phyloP scores from a whole-genome alignment of 2,329 filamentous ascomycete genomes.

The Monosporascus sp. region DNA sequence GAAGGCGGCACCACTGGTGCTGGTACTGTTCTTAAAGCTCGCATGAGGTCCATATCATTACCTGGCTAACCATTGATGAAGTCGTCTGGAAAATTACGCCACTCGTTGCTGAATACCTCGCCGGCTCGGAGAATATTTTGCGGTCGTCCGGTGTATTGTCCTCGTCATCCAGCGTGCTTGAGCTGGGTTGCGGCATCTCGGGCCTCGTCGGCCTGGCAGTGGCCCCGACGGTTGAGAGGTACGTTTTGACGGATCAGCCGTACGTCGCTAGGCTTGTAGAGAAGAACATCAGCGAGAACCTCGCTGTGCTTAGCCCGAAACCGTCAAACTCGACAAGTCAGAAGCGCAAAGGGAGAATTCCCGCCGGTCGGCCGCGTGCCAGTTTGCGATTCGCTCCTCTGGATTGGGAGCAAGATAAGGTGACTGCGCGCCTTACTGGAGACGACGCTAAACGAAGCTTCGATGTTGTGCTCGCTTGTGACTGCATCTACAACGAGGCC shows the following conservation, averaged over 20 bases:
- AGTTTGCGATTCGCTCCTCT: constrained; percentile 57
- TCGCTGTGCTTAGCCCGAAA: constrained; percentile 8
- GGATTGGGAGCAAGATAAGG: constrained; percentile 75
- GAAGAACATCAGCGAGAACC: constrained; percentile 68
- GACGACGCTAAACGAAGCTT: constrained; percentile 42
- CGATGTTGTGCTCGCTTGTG: constrained; percentile 76
- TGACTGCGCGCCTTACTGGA: constrained; percentile 39
- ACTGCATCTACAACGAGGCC: constrained; percentile 93
- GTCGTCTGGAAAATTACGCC: constrained; percentile 93
- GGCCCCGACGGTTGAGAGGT: constrained; percentile 54
- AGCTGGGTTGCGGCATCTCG: constrained; percentile 85
- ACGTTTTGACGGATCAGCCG: constrained; percentile 80
- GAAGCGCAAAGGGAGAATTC: constrained; percentile 3
- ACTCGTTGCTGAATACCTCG: constrained; percentile 75
- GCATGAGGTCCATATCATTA: background rate
- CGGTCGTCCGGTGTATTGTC: constrained; percentile 51
- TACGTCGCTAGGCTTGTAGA: constrained; percentile 77
- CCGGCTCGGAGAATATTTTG: constrained; percentile 58
- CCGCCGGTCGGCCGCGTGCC: constrained; percentile 1
- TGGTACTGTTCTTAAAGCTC: constrained; percentile 26
- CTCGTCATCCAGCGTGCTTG: constrained; percentile 58
- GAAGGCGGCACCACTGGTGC: constrained; percentile 47
- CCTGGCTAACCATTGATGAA: constrained; percentile 23
- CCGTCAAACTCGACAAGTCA: constrained; percentile 4
- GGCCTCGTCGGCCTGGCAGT: constrained; percentile 71